Percentiles rank a stretch among this genome's conserved stretches.
phyloP scores from a whole-genome alignment of 495 filamentous ascomycete genomes.

The Aspergillus panamensis region DNA sequence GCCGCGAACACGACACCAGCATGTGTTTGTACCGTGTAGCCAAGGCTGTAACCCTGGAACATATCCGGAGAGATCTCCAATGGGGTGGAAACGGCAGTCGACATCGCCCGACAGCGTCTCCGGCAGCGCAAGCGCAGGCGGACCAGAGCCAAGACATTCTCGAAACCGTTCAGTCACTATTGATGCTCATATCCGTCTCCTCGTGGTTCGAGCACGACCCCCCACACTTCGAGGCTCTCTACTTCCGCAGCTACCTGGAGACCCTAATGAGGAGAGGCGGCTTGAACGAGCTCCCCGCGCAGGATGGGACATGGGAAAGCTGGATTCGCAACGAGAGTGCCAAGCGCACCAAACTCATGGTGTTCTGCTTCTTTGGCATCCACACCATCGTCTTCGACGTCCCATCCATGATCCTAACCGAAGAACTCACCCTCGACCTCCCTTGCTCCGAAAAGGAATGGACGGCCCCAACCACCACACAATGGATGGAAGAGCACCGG shows the following conservation, averaged over 20 bases:
- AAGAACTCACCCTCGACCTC: conserved; percentile 58
- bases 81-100: conserved; percentile 13
- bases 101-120: not conserved
- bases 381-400: conserved; percentile 50
- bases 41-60: conserved; percentile 38
- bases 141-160: conserved; percentile 29
- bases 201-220: conserved; percentile 39
- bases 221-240: conserved; percentile 34
- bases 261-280: conserved; percentile 35
- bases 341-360: conserved; percentile 46
- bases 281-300: conserved; percentile 31
- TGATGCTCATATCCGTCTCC: conserved; percentile 35
- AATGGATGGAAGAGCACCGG: conserved; percentile 32
- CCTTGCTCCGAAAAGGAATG: conserved; percentile 50
- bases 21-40: conserved; percentile 48
- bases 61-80: conserved; percentile 35
- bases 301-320: conserved; percentile 40
- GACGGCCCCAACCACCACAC: conserved; percentile 27
- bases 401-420: conserved; percentile 54
- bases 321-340: conserved; percentile 49
- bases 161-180: conserved; percentile 32
- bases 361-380: conserved; percentile 49
- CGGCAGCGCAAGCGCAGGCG: conserved; percentile 13
- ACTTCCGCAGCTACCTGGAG: conserved; percentile 35
- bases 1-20: conserved; percentile 42